Evolutionary conservation across 164 flowering plant species (phyloP).

Genomic region (Annona squamosa): DNA sequence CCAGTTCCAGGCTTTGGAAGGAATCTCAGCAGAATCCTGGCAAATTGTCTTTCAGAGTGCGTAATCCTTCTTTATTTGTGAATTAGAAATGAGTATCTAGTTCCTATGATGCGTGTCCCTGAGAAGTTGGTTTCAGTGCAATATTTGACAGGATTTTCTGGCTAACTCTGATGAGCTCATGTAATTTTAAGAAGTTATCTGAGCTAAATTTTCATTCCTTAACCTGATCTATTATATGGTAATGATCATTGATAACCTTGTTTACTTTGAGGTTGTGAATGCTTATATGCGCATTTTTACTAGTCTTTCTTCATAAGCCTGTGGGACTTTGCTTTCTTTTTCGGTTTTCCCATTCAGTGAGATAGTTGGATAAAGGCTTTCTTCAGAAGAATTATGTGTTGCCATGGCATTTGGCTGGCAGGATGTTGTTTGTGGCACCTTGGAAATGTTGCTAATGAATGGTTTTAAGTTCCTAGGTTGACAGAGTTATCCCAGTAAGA

Average conservation of each 20-base stretch:
- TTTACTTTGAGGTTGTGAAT: not conserved
- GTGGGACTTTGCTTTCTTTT: not conserved
- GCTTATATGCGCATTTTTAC: not conserved
- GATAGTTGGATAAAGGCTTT: not conserved
- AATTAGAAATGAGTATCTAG: not conserved
- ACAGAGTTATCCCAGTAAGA: not conserved
- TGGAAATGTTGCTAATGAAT: not conserved
- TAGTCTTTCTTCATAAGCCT: not conserved
- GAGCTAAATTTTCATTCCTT: not conserved
- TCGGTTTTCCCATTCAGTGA: not conserved
- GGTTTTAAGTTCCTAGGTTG: not conserved
- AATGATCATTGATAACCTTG: not conserved
- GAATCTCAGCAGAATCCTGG: constrained; percentile 63
- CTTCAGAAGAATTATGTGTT: not conserved
- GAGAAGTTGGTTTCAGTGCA: not conserved
- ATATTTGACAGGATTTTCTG: not conserved
- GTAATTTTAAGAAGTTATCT: not conserved
- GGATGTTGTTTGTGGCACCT: not conserved
- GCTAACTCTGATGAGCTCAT: not conserved
- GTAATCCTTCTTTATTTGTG: constrained; percentile 13
- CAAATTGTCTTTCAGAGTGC: constrained; percentile 65
- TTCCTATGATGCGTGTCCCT: not conserved
- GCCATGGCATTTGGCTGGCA: not conserved
- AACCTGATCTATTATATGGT: not conserved
- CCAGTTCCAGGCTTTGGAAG: constrained; percentile 73